Base-by-base conservation (phyloP, 2,329 filamentous ascomycete species). In the Fusarium newnesense region DNA sequence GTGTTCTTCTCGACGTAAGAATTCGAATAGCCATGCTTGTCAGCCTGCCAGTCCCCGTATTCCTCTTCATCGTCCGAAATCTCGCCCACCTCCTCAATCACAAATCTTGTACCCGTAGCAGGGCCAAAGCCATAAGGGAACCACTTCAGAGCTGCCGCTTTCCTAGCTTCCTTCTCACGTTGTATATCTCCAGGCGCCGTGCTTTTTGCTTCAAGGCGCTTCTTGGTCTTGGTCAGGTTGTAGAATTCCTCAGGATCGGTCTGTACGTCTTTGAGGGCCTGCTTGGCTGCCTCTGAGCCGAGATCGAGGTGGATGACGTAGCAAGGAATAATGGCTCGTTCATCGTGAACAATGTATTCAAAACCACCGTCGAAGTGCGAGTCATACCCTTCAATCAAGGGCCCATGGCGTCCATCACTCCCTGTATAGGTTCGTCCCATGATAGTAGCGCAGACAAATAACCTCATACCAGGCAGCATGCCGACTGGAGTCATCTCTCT, bases 121-220 rank as follows among this genome's bases (percentile, higher is more conserved):
- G 84, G 82, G 0, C 85, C 84, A 72, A 80, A 87, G 4, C 84
- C 84, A 60, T 85, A 86, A 1, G 84, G 84, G 57, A 86, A 86
- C 76, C 81, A 86, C 76, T 87, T 87, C 40, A 81, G 72, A 1
- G 83, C 85, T 13, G 81, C 79, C 1, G 84, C 83, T 52, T 83
- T 79, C 53, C 79, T 74, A 15, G 82, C 83, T 46, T 81, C 78
- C 67, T 83, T 83, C 49, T 76, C 75, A 13, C 80, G 80, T 67
- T 82, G 78, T 13, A 74, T 62, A 30, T 85, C 84, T 1, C 80
- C 84, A 0, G 83, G 74, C 4, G 66, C 58, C 49, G 69, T 63
- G 28, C 63, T 53, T 44, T 66, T 56, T 37, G 44, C 44, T 37
- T 60, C 34, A 26, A 37, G 46, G 11, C 53, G 44, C 37, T 56